Conservation (phyloP, 2,329 filamentous ascomycete species). For the Clonostachys rosea region DNA sequence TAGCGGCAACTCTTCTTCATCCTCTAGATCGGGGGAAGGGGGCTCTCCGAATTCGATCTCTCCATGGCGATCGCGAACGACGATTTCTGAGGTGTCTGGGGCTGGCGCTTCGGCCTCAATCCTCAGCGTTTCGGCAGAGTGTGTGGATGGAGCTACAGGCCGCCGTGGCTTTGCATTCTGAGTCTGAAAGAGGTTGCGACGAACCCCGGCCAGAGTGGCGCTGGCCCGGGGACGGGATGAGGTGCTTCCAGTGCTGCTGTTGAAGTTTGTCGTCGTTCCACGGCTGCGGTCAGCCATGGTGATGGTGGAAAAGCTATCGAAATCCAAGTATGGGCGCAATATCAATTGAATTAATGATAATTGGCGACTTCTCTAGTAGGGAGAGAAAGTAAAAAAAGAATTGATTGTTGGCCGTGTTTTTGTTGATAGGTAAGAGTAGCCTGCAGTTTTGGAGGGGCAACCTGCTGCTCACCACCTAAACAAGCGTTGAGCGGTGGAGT, state of each 20-base stretch:
- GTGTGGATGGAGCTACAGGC: not conserved
- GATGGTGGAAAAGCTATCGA: not conserved
- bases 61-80: conserved; percentile 58
- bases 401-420: too few relatives aligned
- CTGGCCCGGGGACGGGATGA: not conserved
- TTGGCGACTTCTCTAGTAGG: too few relatives aligned
- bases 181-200: conserved; percentile 53
- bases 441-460: too few relatives aligned
- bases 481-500: too few relatives aligned
- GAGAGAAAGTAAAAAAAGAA: too few relatives aligned
- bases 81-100: conserved; percentile 46
- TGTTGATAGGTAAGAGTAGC: too few relatives aligned
- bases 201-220: conserved; percentile 12
- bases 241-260: not conserved
- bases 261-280: not conserved
- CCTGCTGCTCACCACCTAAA: too few relatives aligned
- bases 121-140: conserved; percentile 35
- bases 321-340: not conserved
- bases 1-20: conserved; percentile 47
- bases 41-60: conserved; percentile 58
- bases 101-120: conserved; percentile 36
- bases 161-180: conserved; percentile 20
- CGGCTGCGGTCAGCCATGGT: conserved; percentile 4
- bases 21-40: conserved; percentile 46
- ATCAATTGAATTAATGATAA: too few relatives aligned